phyloP scores from a whole-genome alignment of 768 basidiomycete genomes.

The Sporobolomyces phaffii region DNA sequence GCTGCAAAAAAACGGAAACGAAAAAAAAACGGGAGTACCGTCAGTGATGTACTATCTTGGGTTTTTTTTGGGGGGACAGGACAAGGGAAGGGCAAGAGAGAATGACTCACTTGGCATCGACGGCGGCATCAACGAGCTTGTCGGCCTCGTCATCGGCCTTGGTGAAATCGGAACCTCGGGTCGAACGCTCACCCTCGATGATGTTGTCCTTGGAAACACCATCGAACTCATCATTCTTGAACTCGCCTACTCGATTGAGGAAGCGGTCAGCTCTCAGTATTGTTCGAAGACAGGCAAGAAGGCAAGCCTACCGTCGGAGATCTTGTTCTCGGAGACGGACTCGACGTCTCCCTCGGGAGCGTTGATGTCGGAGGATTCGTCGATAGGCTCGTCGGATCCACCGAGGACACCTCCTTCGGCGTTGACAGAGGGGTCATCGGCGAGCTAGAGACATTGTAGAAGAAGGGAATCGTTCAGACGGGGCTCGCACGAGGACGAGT shows the following conservation, averaged over 20 bases:
- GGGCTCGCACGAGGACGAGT: no score
- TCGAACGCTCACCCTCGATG: conserved; percentile 18
- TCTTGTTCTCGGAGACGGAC: background rate
- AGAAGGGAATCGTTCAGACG: no score
- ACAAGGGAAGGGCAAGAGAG: background rate
- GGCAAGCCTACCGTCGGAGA: background rate
- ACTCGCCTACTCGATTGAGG: background rate
- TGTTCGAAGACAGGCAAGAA: background rate
- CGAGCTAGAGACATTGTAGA: background rate
- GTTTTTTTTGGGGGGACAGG: no score
- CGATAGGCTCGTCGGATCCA: conserved; percentile 18
- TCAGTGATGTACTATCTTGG: no score
- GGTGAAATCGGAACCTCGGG: background rate
- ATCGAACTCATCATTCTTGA: conserved; percentile 27
- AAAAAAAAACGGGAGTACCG: no score
- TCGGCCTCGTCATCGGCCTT: conserved; percentile 26
- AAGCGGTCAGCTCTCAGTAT: background rate
- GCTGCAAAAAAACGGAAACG: no score
- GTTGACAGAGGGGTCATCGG: background rate
- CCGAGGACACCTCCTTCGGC: conserved; percentile 13
- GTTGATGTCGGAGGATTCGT: conserved; percentile 22
- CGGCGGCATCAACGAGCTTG: conserved; percentile 12
- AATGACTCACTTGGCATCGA: conserved; percentile 3
- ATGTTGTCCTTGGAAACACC: conserved; percentile 29
- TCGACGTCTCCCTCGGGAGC: conserved; percentile 22